Evolutionary conservation across 148 eudicot species (phyloP), one percentile per base, ranked within the genome.

Genomic region (Agrostemma githago): DNA sequence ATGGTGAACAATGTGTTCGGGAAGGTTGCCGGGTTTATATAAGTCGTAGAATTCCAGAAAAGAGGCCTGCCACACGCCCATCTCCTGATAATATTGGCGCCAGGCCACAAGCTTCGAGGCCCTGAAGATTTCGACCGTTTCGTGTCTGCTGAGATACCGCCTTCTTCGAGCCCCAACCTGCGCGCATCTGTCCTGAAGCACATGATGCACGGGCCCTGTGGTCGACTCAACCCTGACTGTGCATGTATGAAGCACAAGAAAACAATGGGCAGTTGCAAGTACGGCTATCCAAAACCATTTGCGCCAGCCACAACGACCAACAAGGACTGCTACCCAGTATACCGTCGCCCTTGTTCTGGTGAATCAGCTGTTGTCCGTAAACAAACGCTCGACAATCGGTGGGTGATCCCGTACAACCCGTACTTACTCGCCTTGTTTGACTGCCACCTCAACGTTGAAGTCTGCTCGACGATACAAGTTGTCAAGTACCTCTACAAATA

Each of bases 151-250:
- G n/a, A n/a, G n/a, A n/a, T n/a, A n/a, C n/a, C n/a, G n/a, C n/a
- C 64, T 3, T 1, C 34, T 2, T 21, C 60, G 6, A 15, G 16
- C 9, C 16, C 53, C 0, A 3, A 6, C 1, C 67, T 63, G 0
- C n/a, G n/a, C 0, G 41, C 14, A 8, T 5, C 41, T 0, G 67
- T 63, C 0, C 41, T 63, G 3, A 26, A 14, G 41, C 67, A 63
- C 16, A 63, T 37, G 67, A 63, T 63, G 41, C 67, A 63, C 10
- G 67, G 71, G 2, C 68, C 68, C 1, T 67, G 70, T 42, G 34
- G 53, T 0, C 1, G n/a, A 3, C 3, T n/a, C 0, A 42, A 67
- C 10, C 53, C 54, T 0, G 43, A 41, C 1, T 67, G 54, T 16
- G 3, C 48, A 2, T 67, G 70, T 67, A 43, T 67, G 56, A 14